These are phyloP conservation scores for Hansenula lynferdii DNA, from an alignment of 1,139 yeast genomes.

Conservation along the genomic window DNA sequence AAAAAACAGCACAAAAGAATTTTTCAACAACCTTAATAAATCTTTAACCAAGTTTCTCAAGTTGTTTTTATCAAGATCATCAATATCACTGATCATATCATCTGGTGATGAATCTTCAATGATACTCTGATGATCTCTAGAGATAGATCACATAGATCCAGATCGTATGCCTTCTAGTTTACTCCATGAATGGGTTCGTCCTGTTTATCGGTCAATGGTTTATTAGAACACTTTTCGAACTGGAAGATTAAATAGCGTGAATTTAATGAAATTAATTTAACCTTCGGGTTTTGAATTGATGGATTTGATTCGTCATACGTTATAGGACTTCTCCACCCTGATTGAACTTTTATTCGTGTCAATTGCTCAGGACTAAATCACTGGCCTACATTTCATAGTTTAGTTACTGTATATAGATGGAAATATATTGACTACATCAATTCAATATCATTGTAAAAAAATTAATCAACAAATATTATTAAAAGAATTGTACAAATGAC, in stretches of 20 bases:
- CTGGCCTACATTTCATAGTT: slow-evolving; percentile 18
- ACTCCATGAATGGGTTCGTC: slow-evolving; percentile 25
- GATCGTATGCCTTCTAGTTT: slow-evolving; percentile 23
- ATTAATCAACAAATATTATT: background rate
- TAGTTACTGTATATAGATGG: background rate
- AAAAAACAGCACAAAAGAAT: too few relatives aligned
- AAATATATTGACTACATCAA: background rate
- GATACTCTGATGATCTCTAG: too few relatives aligned
- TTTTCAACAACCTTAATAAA: too few relatives aligned
- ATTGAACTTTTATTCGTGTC: slow-evolving; percentile 16
- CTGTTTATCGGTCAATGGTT: slow-evolving; percentile 20
- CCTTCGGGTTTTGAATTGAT: background rate
- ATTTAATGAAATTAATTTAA: background rate
- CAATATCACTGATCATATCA: too few relatives aligned
- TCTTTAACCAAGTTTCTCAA: too few relatives aligned
- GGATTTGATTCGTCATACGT: background rate
- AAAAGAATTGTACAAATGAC: background rate
- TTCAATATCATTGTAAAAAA: too few relatives aligned
- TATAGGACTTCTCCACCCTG: slow-evolving; percentile 25
- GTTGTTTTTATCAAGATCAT: too few relatives aligned
- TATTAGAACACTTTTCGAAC: slow-evolving; percentile 23
- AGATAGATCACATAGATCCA: slow-evolving; percentile 14
- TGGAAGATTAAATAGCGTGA: slow-evolving; percentile 20
- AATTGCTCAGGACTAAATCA: slow-evolving; percentile 22
- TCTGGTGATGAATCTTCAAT: too few relatives aligned